phyloP scores from a whole-genome alignment of 805 yeast species.

The Kurtzmaniella fragi region DNA sequence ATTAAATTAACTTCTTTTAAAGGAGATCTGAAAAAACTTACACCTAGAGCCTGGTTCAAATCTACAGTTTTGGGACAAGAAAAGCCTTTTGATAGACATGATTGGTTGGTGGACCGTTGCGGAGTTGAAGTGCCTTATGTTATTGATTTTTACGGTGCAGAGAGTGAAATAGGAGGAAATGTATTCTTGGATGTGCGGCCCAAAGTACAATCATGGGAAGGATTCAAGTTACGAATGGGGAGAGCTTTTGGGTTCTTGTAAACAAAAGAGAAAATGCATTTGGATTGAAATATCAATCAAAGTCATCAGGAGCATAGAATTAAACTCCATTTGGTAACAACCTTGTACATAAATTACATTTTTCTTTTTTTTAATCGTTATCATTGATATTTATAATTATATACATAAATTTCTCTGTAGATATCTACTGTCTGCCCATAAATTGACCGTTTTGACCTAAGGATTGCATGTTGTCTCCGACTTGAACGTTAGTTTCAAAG shows the following conservation, averaged over 20 bases:
- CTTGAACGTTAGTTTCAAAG: constrained; percentile 90
- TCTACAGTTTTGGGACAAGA: constrained; percentile 63
- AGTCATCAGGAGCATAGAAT: not conserved
- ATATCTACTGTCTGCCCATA: constrained; percentile 36
- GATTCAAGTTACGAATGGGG: constrained; percentile 61
- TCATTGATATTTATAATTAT: too few relatives aligned
- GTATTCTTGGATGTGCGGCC: constrained; percentile 91
- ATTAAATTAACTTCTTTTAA: constrained; percentile 78
- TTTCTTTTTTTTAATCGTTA: not conserved
- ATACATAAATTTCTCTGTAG: too few relatives aligned
- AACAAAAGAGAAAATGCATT: constrained; percentile 13
- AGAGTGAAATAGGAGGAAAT: constrained; percentile 41
- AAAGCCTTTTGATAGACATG: constrained; percentile 93
- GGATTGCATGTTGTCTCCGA: constrained; percentile 68
- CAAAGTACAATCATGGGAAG: constrained; percentile 77
- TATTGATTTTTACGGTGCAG: constrained; percentile 76
- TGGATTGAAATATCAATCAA: not conserved
- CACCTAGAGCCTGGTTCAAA: constrained; percentile 78
- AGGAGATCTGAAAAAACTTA: constrained; percentile 80
- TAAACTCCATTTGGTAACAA: too few relatives aligned
- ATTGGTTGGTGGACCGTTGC: constrained; percentile 85
- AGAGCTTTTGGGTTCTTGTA: constrained; percentile 50
- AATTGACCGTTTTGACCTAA: constrained; percentile 43
- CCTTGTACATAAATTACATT: not conserved
- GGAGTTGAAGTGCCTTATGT: constrained; percentile 84